phyloP scores from a whole-genome alignment of 345 rosid genomes.

The Populus deltoides region DNA sequence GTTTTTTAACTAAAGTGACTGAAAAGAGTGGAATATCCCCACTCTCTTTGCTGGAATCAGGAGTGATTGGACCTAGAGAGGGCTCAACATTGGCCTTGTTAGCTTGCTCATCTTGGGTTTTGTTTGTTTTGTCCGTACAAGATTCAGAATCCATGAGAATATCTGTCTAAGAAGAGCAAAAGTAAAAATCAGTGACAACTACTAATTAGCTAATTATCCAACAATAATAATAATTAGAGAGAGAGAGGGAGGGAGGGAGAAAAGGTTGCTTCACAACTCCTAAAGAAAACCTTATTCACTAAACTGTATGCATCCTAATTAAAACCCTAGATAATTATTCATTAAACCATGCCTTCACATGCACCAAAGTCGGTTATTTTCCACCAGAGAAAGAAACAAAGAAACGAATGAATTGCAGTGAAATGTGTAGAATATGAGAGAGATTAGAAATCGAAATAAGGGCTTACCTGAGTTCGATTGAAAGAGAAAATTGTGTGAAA shows the following conservation, averaged over 20 bases:
- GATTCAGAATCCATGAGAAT: conserved; percentile 28
- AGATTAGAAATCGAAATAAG: neutral
- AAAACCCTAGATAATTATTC: neutral
- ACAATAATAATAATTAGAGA: neutral
- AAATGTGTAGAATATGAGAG: neutral
- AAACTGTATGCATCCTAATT: neutral
- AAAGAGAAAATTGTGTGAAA: neutral
- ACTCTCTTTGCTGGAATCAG: conserved; percentile 37
- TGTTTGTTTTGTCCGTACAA: neutral
- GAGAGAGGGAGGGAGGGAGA: neutral
- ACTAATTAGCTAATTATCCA: neutral
- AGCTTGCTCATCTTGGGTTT: conserved; percentile 7
- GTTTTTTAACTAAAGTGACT: conserved; percentile 21
- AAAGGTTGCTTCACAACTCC: neutral
- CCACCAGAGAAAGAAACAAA: neutral
- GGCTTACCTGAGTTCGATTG: neutral
- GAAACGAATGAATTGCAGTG: neutral
- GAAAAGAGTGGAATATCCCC: conserved; percentile 40
- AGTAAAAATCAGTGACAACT: neutral
- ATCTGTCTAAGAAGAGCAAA: conserved; percentile 14
- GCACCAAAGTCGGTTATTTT: neutral
- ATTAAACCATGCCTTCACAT: neutral
- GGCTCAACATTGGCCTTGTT: conserved; percentile 12
- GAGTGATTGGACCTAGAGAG: conserved; percentile 39
- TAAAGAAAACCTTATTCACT: conserved; percentile 3